Percentiles rank a stretch among this genome's conserved stretches.
Evolutionary conservation across 140 eudicot genomes (phyloP).

Genomic region (Senecio squalidus): DNA sequence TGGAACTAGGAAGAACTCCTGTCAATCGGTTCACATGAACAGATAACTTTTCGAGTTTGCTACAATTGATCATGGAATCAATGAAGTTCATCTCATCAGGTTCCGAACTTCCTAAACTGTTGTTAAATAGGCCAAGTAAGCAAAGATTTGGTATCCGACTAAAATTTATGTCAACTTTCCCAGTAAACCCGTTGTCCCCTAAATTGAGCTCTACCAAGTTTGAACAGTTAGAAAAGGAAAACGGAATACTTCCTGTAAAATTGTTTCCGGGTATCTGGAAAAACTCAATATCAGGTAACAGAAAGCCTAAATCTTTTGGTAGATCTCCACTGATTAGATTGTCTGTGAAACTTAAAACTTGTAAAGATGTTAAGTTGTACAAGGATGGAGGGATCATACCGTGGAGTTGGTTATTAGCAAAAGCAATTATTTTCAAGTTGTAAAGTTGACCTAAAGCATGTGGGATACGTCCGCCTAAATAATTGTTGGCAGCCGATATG

Average conservation of each 20-base stretch:
- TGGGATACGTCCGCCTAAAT: conserved; percentile 28
- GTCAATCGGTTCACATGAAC: conserved; percentile 8
- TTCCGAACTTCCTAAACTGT: conserved; percentile 22
- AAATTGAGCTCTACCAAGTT: conserved; percentile 4
- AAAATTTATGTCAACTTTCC: conserved; percentile 18
- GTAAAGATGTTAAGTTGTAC: conserved; percentile 24
- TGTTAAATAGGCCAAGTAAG: background rate
- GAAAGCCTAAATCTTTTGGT: conserved; percentile 19
- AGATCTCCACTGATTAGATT: conserved; percentile 21
- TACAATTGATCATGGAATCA: conserved; percentile 31
- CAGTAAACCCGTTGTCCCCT: conserved; percentile 14
- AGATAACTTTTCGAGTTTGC: background rate
- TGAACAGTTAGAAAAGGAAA: conserved; percentile 31
- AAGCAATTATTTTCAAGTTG: background rate
- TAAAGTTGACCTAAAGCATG: conserved; percentile 15
- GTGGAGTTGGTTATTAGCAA: background rate
- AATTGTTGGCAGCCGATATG: conserved; percentile 9
- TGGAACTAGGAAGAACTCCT: conserved; percentile 25
- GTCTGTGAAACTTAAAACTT: background rate
- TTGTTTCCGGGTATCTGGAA: conserved; percentile 6
- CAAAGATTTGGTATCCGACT: conserved; percentile 9
- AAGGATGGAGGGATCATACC: conserved; percentile 35
- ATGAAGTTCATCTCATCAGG: conserved; percentile 30
- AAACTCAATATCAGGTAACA: conserved; percentile 3
- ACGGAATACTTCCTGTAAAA: conserved; percentile 21